Evolutionary conservation across 768 basidiomycete genomes (phyloP), one percentile per base, ranked within the genome.

Genomic region (Phanerochaete sordida): DNA sequence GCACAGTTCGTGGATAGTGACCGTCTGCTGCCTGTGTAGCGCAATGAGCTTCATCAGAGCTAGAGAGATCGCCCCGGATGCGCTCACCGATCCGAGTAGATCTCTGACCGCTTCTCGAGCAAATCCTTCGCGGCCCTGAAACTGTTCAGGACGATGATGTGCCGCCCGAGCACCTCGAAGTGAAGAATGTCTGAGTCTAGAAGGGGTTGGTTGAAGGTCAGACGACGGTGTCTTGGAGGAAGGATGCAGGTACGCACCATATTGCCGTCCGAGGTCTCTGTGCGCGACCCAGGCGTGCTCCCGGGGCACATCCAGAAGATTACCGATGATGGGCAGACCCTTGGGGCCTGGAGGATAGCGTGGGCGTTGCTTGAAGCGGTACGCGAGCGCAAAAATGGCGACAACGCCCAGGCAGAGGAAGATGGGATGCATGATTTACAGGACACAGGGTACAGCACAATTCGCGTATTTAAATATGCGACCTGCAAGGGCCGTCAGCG

Each of bases 41-140:
- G 33, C 7, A 7, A 35, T 6, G 33, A 35, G 13, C 7, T 35
- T 7, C 13, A 13, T 35, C 33, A 35, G 33, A 7, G 33, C 33
- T 7, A 23, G 21, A 6, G 26, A 9, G 19, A 19, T 16, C 39
- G 39, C 11, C 8, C 11, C 19, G 19, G 39, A 43, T 43, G 19
- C 19, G n/a, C 21, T n/a, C 58, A 62, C 43, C 68, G 49, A 43
- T 72, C 69, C 2, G 69, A 68, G 60, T 72, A 71, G 12, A 69
- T 65, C 16, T 59, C 35, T 9, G 63, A 63, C 6, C 69, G 62
- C 51, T 68, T 68, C 23, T 71, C 65, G 26, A 73, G 59, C 7
- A 73, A 61, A 0, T 69, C 72, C 11, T 55, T 60, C 1, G 66
- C 70, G 15, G 52, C 62, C 19, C 64, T 57, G 3, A 50, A 27